A percentile compares a stretch with the other conserved stretches of the same genome.
These are phyloP conservation scores for Basipetospora chlamydospora DNA, from an alignment of 2,329 filamentous ascomycete genomes.

Conservation along the genomic window DNA sequence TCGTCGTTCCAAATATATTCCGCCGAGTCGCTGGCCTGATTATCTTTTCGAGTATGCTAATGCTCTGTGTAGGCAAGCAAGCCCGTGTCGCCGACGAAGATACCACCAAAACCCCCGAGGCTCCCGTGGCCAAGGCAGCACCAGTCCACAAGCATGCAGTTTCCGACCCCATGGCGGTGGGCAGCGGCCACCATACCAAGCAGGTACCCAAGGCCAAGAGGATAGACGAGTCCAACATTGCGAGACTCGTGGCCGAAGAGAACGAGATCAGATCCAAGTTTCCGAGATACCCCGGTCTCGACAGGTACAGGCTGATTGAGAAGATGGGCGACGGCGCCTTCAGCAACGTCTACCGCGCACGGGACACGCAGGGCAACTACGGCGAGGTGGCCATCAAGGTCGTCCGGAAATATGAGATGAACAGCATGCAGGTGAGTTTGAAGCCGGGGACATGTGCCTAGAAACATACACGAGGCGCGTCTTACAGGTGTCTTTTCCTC, in stretches of 20 bases:
- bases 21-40: too few species aligned
- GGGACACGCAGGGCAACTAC: conserved; percentile 54
- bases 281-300: conserved; percentile 70
- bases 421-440: conserved; percentile 83
- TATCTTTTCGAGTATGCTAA: too few species aligned
- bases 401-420: conserved; percentile 98
- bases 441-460: conserved; percentile 1
- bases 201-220: conserved; percentile 14
- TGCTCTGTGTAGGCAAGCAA: conserved; percentile 86
- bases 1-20: conserved; percentile 4
- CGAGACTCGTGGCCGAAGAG: conserved; percentile 82
- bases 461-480: not conserved
- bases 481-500: conserved; percentile 7
- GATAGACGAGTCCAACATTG: conserved; percentile 53
- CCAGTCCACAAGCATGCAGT: not conserved
- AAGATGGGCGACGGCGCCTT: conserved; percentile 99
- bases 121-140: not conserved
- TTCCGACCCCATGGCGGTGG: not conserved
- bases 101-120: conserved; percentile 12
- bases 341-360: conserved; percentile 92
- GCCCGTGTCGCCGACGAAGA: conserved; percentile 47
- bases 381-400: conserved; percentile 95
- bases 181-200: not conserved
- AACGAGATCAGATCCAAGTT: conserved; percentile 74
- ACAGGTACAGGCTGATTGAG: conserved; percentile 71